These are phyloP conservation scores for Prosopis cineraria DNA, from an alignment of 306 rosid genomes.

Conservation along the genomic window DNA sequence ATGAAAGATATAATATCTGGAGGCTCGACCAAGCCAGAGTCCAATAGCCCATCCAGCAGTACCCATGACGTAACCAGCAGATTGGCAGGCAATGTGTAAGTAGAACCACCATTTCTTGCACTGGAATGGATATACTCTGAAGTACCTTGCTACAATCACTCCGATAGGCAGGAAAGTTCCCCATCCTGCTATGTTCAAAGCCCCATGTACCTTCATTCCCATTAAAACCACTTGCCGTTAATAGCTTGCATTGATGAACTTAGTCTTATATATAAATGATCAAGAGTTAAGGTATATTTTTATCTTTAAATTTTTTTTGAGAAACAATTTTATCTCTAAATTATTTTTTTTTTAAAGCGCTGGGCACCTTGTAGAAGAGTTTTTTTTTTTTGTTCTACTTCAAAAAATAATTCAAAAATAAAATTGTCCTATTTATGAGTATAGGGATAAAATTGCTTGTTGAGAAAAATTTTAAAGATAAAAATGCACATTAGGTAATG, in stretches of 20 bases:
- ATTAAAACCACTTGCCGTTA: background rate
- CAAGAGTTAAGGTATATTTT: no score
- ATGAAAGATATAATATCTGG: slow-evolving; percentile 54
- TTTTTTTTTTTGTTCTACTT: no score
- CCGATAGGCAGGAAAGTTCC: slow-evolving; percentile 75
- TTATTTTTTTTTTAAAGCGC: no score
- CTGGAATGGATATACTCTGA: slow-evolving; percentile 38
- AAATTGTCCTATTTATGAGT: no score
- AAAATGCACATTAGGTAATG: no score
- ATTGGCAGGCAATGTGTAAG: slow-evolving; percentile 52
- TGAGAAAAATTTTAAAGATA: no score
- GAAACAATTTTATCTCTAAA: no score
- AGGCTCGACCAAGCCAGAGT: slow-evolving; percentile 67
- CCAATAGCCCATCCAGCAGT: slow-evolving; percentile 69
- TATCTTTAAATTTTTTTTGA: no score
- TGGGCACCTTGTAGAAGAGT: no score
- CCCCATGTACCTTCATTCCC: slow-evolving; percentile 68
- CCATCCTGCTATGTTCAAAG: slow-evolving; percentile 81
- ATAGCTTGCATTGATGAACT: background rate
- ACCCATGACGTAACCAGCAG: slow-evolving; percentile 56
- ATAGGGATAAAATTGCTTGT: no score
- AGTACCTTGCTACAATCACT: slow-evolving; percentile 67
- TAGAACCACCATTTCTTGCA: slow-evolving; percentile 7
- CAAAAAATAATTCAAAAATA: no score
- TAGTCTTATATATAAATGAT: no score